Percentiles rank a stretch among this genome's conserved stretches.
Evolutionary conservation across 331 rosid species (phyloP).

Genomic region (Spiraea crenata): DNA sequence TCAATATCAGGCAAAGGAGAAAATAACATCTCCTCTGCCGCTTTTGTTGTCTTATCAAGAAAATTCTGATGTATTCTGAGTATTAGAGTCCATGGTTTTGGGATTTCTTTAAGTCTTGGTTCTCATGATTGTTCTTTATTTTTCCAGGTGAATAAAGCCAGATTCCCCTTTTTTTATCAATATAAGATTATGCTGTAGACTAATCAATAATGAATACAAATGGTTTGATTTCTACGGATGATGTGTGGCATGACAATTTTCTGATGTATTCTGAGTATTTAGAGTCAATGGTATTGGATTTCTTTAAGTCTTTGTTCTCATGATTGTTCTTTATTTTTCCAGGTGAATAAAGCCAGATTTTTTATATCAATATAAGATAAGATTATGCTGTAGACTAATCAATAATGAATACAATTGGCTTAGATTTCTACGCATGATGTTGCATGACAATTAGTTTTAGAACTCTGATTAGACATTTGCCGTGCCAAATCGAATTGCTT

Average conservation of each 20-base stretch:
- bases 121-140: too few relatives aligned
- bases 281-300: conserved; percentile 3
- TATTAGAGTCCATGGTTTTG: conserved; percentile 2
- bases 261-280: neutral
- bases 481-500: neutral
- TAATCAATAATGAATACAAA: too few relatives aligned
- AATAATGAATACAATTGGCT: too few relatives aligned
- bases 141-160: too few relatives aligned
- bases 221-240: neutral
- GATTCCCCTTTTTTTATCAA: too few relatives aligned
- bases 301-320: too few relatives aligned
- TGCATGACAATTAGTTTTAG: neutral
- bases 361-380: too few relatives aligned
- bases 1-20: neutral
- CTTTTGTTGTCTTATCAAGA: conserved; percentile 26
- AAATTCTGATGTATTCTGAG: neutral
- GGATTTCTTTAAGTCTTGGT: neutral
- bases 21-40: conserved; percentile 41
- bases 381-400: too few relatives aligned
- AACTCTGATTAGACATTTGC: neutral
- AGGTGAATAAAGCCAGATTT: too few relatives aligned
- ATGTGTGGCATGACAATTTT: conserved; percentile 1
- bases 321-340: too few relatives aligned
- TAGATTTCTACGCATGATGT: neutral
- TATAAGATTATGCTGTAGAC: too few relatives aligned